Evolutionary conservation across 345 rosid genomes (phyloP).

Genomic region (Sonneratia caseolaris): DNA sequence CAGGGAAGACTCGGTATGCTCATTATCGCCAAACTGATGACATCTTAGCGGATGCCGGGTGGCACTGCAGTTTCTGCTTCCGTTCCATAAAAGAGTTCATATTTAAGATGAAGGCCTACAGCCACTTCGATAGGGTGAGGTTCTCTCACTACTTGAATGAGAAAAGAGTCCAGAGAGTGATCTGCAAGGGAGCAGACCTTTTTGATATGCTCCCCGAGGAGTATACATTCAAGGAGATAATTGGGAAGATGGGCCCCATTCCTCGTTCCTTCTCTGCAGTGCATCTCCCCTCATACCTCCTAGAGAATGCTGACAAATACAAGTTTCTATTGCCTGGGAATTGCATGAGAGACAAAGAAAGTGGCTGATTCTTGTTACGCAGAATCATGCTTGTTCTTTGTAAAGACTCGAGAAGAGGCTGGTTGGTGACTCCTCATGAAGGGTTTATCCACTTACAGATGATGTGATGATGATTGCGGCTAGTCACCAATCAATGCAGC

Average conservation of each 20-base stretch:
- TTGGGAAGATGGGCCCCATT: conserved; percentile 58
- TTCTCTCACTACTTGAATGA: conserved; percentile 45
- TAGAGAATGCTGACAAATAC: conserved; percentile 45
- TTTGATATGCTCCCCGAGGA: conserved; percentile 68
- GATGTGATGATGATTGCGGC: conserved; percentile 12
- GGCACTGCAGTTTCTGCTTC: conserved; percentile 69
- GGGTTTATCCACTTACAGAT: conserved; percentile 1
- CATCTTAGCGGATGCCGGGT: conserved; percentile 51
- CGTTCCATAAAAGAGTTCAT: conserved; percentile 44
- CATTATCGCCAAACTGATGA: conserved; percentile 52
- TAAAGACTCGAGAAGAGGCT: not conserved
- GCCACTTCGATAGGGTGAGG: conserved; percentile 50
- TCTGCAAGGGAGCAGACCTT: conserved; percentile 51
- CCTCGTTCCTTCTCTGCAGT: conserved; percentile 58
- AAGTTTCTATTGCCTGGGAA: conserved; percentile 52
- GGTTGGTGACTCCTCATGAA: conserved; percentile 4
- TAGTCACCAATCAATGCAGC: conserved; percentile 8
- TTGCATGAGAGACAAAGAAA: conserved; percentile 42
- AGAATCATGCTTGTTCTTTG: not conserved
- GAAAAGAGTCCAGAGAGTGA: conserved; percentile 44
- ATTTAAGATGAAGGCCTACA: conserved; percentile 61
- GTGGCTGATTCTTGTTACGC: conserved; percentile 28
- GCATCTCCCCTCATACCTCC: conserved; percentile 54
- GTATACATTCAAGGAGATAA: conserved; percentile 50
- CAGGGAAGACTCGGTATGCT: conserved; percentile 43